Conservation (phyloP, 2,329 filamentous ascomycete genomes). For the Berkeleyomyces basicola region DNA sequence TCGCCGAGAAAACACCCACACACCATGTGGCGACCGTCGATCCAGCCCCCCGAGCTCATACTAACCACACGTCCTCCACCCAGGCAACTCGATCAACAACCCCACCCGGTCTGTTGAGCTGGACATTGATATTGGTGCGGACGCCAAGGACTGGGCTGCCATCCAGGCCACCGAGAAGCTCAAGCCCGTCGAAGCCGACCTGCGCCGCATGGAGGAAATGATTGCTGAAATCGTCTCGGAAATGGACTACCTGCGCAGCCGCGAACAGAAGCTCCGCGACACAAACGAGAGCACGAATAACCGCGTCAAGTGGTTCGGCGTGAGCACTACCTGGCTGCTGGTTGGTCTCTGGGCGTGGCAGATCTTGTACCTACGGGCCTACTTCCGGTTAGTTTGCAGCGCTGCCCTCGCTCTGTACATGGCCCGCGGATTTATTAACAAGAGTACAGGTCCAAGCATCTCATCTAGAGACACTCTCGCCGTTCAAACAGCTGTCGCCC, state of each 20-base stretch:
- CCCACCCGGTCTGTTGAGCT: conserved; percentile 64
- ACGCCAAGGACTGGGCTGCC: conserved; percentile 94
- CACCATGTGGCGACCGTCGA: not conserved
- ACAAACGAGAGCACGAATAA: conserved; percentile 99
- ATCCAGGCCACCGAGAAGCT: conserved; percentile 96
- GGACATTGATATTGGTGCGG: conserved; percentile 89
- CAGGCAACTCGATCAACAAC: conserved; percentile 23
- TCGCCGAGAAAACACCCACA: not conserved
- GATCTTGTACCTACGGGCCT: conserved; percentile 90
- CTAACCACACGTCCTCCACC: not conserved
- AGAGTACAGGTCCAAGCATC: conserved; percentile 45
- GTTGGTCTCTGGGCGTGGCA: conserved; percentile 87
- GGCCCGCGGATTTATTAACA: conserved; percentile 8
- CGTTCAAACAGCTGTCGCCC: not conserved
- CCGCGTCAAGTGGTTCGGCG: conserved; percentile 96
- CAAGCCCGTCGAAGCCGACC: conserved; percentile 88
- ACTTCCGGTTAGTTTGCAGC: conserved; percentile 52
- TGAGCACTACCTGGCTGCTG: conserved; percentile 82
- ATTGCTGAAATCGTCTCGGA: conserved; percentile 75
- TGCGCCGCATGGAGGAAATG: conserved; percentile 82
- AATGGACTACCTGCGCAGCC: conserved; percentile 83
- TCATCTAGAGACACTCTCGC: conserved; percentile 32
- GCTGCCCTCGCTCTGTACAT: not conserved
- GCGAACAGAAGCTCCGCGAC: conserved; percentile 91
- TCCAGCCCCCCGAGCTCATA: not conserved